These are phyloP conservation scores for Exsudoporus frostii DNA, from an alignment of 768 basidiomycete species.

Conservation along the genomic window DNA sequence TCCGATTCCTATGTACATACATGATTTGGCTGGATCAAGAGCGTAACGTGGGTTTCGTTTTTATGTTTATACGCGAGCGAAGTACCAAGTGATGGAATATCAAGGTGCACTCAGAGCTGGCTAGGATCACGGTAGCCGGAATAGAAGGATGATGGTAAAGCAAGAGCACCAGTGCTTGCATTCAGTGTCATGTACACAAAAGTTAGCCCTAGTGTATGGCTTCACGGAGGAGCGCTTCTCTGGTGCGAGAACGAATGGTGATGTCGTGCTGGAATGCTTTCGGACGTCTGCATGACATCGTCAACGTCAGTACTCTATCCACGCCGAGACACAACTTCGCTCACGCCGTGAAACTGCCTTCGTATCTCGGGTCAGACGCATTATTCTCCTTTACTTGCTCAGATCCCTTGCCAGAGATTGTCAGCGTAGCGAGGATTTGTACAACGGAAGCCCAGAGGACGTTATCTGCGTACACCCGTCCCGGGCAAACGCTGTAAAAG, in stretches of 20 bases:
- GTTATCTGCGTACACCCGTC: background rate
- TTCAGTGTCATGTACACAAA: background rate
- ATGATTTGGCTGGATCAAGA: background rate
- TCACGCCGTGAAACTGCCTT: constrained; percentile 1
- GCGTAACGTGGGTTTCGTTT: no score
- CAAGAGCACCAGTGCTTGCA: background rate
- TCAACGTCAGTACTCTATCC: background rate
- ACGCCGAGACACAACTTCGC: background rate
- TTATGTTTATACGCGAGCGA: background rate
- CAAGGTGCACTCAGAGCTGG: no score
- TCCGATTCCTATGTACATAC: background rate
- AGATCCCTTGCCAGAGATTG: background rate
- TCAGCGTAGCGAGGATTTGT: background rate
- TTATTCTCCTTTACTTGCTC: background rate
- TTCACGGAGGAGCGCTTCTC: background rate
- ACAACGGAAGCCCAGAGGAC: background rate
- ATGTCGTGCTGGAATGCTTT: background rate
- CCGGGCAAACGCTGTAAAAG: background rate
- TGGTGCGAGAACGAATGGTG: background rate
- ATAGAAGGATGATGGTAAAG: no score
- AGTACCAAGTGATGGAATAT: background rate
- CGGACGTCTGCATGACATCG: background rate
- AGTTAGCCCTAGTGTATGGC: background rate
- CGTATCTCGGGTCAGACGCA: background rate
- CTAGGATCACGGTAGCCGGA: no score